These are phyloP conservation scores for Pterocarpus macrocarpus DNA, from an alignment of 306 rosid genomes.

Conservation along the genomic window DNA sequence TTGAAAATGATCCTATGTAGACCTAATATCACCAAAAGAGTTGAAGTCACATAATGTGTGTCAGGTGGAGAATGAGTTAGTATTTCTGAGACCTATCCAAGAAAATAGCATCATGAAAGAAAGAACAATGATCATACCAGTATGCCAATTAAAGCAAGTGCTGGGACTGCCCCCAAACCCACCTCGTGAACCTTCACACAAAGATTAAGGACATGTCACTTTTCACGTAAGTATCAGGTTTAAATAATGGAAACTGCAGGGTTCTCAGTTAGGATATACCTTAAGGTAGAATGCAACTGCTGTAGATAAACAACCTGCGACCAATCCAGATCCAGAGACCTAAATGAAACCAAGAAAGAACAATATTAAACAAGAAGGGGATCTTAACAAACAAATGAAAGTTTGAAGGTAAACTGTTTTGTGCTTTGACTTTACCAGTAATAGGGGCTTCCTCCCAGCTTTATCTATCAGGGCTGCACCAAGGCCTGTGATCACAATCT, in stretches of 20 bases:
- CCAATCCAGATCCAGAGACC: slow-evolving; percentile 81
- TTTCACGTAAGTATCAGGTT: slow-evolving; percentile 25
- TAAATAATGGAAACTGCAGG: slow-evolving; percentile 18
- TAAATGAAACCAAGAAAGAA: slow-evolving; percentile 52
- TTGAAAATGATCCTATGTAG: slow-evolving; percentile 77
- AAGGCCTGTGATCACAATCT: slow-evolving; percentile 73
- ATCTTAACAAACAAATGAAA: slow-evolving; percentile 3
- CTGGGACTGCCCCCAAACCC: slow-evolving; percentile 61
- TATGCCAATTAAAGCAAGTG: slow-evolving; percentile 75
- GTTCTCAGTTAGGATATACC: slow-evolving; percentile 53
- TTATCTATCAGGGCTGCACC: slow-evolving; percentile 74
- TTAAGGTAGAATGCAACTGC: slow-evolving; percentile 83
- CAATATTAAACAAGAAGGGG: slow-evolving; percentile 33
- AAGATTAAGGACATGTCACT: slow-evolving; percentile 8
- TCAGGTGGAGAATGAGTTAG: slow-evolving; percentile 18
- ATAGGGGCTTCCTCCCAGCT: slow-evolving; percentile 87
- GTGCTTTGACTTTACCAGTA: slow-evolving; percentile 60
- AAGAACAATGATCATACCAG: slow-evolving; percentile 59
- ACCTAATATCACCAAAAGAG: slow-evolving; percentile 58
- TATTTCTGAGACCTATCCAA: slow-evolving; percentile 18
- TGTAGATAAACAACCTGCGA: slow-evolving; percentile 63
- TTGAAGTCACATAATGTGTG: neutral
- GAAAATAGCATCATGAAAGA: neutral
- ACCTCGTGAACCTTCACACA: slow-evolving; percentile 66
- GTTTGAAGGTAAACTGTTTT: slow-evolving; percentile 10